A percentile compares a stretch with the other conserved stretches of the same genome.
Conservation (phyloP, 345 rosid species). For the Iberis pinnata region DNA sequence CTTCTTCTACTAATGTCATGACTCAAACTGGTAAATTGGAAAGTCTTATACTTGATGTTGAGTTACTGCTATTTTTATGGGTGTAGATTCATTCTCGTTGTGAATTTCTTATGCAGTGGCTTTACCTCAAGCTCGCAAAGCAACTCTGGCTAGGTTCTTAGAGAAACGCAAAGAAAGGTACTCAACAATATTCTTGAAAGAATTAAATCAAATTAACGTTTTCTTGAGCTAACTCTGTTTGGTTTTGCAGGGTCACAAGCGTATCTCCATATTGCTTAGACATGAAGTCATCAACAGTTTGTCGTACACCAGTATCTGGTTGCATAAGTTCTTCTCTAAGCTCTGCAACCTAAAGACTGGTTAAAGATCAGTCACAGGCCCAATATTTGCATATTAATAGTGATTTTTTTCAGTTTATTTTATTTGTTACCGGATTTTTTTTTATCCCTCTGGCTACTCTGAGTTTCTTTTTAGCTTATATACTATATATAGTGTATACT, state of each 20-base stretch:
- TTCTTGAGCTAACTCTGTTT: slow-evolving; percentile 12
- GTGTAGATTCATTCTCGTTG: background rate
- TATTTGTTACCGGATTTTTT: background rate
- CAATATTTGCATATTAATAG: slow-evolving; percentile 13
- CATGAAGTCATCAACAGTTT: slow-evolving; percentile 28
- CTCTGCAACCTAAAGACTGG: slow-evolving; percentile 28
- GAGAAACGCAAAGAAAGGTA: slow-evolving; percentile 87
- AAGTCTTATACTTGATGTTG: background rate
- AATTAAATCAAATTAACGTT: slow-evolving; percentile 7
- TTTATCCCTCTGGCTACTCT: slow-evolving; percentile 2
- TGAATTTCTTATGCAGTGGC: slow-evolving; percentile 37
- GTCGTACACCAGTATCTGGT: slow-evolving; percentile 27
- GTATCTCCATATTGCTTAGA: slow-evolving; percentile 39
- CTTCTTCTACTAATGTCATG: slow-evolving; percentile 19
- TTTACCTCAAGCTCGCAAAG: slow-evolving; percentile 75
- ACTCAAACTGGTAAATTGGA: slow-evolving; percentile 42
- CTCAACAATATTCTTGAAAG: background rate
- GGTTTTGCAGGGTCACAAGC: slow-evolving; percentile 36
- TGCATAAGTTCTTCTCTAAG: slow-evolving; percentile 33
- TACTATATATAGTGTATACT: slow-evolving; percentile 23
- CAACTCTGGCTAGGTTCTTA: slow-evolving; percentile 75
- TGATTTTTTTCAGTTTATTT: background rate
- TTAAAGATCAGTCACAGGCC: slow-evolving; percentile 14
- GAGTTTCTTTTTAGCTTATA: slow-evolving; percentile 24
- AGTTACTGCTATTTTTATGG: background rate